phyloP scores from a whole-genome alignment of 169 alveolate genomes.

The Perkinsus olseni region DNA sequence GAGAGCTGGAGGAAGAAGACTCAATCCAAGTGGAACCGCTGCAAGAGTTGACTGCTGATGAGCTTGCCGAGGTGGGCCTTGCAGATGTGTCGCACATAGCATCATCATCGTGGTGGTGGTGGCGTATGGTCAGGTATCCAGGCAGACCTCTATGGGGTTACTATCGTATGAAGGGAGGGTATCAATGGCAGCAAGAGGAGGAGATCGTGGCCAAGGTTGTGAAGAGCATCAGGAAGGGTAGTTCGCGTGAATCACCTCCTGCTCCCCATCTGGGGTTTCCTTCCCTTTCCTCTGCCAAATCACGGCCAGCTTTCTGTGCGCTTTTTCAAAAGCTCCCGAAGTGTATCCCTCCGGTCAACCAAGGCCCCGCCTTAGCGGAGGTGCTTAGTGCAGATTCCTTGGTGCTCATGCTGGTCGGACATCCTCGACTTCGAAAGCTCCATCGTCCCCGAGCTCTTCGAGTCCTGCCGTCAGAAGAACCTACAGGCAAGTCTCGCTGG shows the following conservation, averaged over 20 bases:
- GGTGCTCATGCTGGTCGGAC: conserved; percentile 59
- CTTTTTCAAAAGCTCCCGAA: too few relatives aligned
- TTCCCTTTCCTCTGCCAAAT: too few relatives aligned
- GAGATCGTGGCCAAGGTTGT: neutral
- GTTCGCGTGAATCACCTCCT: neutral
- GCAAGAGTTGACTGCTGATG: neutral
- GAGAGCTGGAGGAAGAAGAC: neutral
- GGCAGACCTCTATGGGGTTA: neutral
- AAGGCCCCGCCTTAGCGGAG: too few relatives aligned
- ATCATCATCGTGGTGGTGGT: neutral
- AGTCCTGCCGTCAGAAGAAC: conserved; percentile 58
- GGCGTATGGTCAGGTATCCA: neutral
- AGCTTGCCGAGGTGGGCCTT: neutral
- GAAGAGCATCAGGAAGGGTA: neutral
- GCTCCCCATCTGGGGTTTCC: too few relatives aligned
- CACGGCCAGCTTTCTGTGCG: too few relatives aligned
- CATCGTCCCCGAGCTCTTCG: conserved; percentile 65
- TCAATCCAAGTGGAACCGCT: neutral
- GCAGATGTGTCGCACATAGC: too few relatives aligned
- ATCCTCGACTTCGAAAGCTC: conserved; percentile 64
- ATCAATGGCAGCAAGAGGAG: neutral
- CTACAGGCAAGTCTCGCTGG: conserved; percentile 19
- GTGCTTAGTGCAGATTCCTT: conserved; percentile 49
- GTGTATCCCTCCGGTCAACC: too few relatives aligned
- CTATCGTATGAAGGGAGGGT: neutral